Base-by-base conservation (phyloP, 2,329 filamentous ascomycete species). In the Fusarium secorum region DNA sequence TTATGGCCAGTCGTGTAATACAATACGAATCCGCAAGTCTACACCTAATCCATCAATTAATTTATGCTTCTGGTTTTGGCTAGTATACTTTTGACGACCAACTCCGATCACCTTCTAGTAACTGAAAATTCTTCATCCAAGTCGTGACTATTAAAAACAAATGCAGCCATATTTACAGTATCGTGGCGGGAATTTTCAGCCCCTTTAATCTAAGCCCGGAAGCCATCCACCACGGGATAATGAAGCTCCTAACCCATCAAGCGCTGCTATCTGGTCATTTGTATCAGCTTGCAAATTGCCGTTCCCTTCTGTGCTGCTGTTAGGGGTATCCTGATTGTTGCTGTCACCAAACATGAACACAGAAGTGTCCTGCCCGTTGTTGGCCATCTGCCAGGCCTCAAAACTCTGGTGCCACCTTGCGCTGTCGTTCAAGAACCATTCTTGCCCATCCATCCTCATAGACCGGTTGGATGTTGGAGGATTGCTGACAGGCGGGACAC, bases 361-460 rank as follows among this genome's bases (percentile, higher is more conserved):
- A 17, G 73, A 70, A 14, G 66, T 74, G 28, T 74, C 68, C 38
- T 78, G 67, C 5, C 71, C 72, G 32, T 67, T 61, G 58, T 72
- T 75, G 32, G 79, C 77, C 58, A 84, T 76, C 36, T 82, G 84
- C 87, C 87, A 89, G 5, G 82, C 78, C 59, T 87, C 83, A 72
- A 89, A 89, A 65, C 87, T 84, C 59, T 88, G 85, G 63, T 89
- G 86, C 86, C 87, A 88, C 65, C 83, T 86, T 30, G 85, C 86
- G 22, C 87, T 84, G 64, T 89, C 87, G 57, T 83, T 87, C 24
- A 89, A 77, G 71, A 88, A 87, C 85, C 86, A 89, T 41, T 88
- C 85, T 66, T 86, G 84, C 13, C 84, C 83, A 65, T 88, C 86
- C 46, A 88, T 79, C 10, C 79, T 78, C 66, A 76, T 60, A 20